A percentile compares a stretch with the other conserved stretches of the same genome.
phyloP scores from a whole-genome alignment of 345 rosid genomes.

The Aquilaria malaccensis region DNA sequence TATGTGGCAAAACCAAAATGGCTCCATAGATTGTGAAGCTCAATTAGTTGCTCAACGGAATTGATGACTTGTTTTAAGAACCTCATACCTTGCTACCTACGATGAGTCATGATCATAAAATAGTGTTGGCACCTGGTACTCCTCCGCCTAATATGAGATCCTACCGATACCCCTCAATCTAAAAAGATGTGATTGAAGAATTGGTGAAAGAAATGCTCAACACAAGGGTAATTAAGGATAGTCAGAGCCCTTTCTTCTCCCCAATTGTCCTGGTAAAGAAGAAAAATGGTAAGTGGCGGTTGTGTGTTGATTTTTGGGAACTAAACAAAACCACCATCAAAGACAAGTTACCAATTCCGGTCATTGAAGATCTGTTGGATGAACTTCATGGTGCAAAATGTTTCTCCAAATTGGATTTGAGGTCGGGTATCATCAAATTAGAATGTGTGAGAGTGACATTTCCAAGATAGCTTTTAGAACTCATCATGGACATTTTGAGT shows the following conservation, averaged over 20 bases:
- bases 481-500: constrained; percentile 2
- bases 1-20: too few relatives aligned
- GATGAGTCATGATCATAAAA: background rate
- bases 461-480: background rate
- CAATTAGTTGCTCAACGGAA: background rate
- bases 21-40: too few relatives aligned
- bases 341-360: too few relatives aligned
- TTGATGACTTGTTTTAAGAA: background rate
- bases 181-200: too few relatives aligned
- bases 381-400: too few relatives aligned
- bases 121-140: background rate
- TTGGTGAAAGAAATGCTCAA: too few relatives aligned
- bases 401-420: too few relatives aligned
- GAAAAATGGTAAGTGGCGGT: background rate
- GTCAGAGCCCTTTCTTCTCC: background rate
- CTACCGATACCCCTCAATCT: too few relatives aligned
- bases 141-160: too few relatives aligned
- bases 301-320: background rate
- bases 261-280: background rate
- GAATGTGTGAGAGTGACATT: too few relatives aligned
- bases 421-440: too few relatives aligned
- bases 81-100: background rate
- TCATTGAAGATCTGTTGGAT: too few relatives aligned
- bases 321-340: background rate
- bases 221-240: background rate